Percentiles rank a stretch among this genome's conserved stretches.
Conservation (phyloP, 148 eudicot genomes). For the Oxyria digyna region DNA sequence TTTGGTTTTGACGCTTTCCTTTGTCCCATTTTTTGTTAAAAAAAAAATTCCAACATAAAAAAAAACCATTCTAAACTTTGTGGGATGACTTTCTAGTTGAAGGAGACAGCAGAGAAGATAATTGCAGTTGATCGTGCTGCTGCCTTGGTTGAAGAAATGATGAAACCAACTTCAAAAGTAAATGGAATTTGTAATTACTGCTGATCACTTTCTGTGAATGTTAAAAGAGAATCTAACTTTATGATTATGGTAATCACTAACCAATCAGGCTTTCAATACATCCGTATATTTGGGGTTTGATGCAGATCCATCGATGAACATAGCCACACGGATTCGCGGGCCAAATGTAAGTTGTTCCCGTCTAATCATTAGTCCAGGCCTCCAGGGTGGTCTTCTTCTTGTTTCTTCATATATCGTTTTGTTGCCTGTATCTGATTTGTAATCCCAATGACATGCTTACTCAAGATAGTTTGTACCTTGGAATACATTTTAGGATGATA, state of each 20-base stretch:
- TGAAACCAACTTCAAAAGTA: constrained; percentile 36
- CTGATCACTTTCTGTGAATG: not conserved
- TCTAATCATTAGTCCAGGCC: not conserved
- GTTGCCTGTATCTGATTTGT: not conserved
- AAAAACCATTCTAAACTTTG: no score
- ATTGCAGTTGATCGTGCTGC: constrained; percentile 96
- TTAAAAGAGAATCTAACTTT: constrained; percentile 12
- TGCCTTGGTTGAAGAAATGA: constrained; percentile 90
- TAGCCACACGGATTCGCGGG: constrained; percentile 78
- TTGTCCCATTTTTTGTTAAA: no score
- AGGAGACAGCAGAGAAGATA: constrained; percentile 73
- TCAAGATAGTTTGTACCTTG: not conserved
- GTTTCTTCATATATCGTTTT: not conserved
- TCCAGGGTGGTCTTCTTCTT: constrained; percentile 8
- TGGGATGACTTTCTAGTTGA: constrained; percentile 41
- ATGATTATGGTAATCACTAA: constrained; percentile 14
- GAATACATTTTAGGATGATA: not conserved
- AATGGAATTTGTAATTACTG: not conserved
- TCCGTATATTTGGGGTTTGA: constrained; percentile 92
- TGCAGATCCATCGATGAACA: constrained; percentile 68
- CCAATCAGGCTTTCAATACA: constrained; percentile 49
- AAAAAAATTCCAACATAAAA: no score
- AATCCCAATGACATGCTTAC: not conserved
- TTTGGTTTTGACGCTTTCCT: no score
- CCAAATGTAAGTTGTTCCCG: constrained; percentile 64